Evolutionary conservation across 306 rosid genomes (phyloP), one percentile per base, ranked within the genome.

Genomic region (Cucurbita ficifolia): DNA sequence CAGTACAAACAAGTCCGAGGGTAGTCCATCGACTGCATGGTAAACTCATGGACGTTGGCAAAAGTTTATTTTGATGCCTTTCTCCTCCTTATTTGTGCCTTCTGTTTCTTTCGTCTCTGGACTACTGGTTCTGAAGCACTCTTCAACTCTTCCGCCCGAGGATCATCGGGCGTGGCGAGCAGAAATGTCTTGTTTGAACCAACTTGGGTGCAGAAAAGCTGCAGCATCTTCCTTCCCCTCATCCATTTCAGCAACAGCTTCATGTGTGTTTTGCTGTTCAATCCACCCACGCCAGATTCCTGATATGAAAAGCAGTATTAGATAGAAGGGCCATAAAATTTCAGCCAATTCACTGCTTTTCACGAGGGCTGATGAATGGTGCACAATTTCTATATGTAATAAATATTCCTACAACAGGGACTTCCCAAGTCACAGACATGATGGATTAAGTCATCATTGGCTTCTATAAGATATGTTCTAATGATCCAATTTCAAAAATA

Each of bases 191-290:
- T 85, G 80, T 38, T 82, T 14, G 86, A 85, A 58, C 89, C 89
- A 62, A 78, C 78, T 9, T 74, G 85, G 79, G 70, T 71, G 79
- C 83, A 78, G 50, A 79, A 70, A 72, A 81, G 77, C 80, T 74
- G 78, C 76, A 85, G 80, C 86, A 85, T 83, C 77, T 83, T 81
- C 78, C 87, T 80, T 54, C 89, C 89, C 52, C 89, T 78, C 87
- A 85, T 85, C 89, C 89, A 85, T 74, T 85, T 85, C 38, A 85
- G 86, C 83, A 85, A 49, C 77, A 80, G 42, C 70, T 85, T 85
- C 89, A 85, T 61, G 78, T 85, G 89, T 51, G 89, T 85, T 72
- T 85, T 85, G 85, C 89, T 85, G 45, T 46, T 78, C 80, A 85
- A 74, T 78, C 89, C 89, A 71, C 64, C 45, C 16, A 85, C 33